Evolutionary conservation across 2,329 filamentous ascomycete genomes (phyloP), one percentile per base, ranked within the genome.

Genomic region (Pochonia chlamydosporia): DNA sequence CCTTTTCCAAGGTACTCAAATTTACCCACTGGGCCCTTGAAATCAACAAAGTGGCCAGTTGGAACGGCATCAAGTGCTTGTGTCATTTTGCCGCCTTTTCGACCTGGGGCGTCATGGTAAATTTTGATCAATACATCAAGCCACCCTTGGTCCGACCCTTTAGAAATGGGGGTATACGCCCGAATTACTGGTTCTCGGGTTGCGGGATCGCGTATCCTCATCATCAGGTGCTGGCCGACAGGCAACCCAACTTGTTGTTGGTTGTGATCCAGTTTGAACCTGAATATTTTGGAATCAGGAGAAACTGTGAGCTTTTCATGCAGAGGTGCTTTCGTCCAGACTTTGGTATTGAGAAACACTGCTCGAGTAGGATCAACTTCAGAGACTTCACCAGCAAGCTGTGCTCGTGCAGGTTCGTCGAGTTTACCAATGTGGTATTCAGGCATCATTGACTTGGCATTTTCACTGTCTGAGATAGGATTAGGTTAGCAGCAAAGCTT

Each of bases 371-470:
- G 60, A 14, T 68, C 66, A 2, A 61, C 47, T 11, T 52, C 51
- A 11, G 63, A 61, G 48, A 71, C 63, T 1, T 66, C 65, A n/a
- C 50, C 43, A 13, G 73, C 69, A 3, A 93, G 73, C 33, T 73
- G 69, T 5, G 73, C 71, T 5, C 50, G 56, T 1, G 83, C 79
- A 18, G 71, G 71, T 53, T 81, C 70, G 55, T 87, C 80, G 11
- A 96, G 76, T 1, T 81, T 82, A 43, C 91, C 91, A 54, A 96
- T 82, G 64, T 96, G 90, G 60, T 95, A 95, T 39, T 76, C 67
- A 10, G 79, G 77, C 85, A 96, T 90, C 89, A 95, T 95, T 16
- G 76, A 78, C 68, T 95, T 96, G 28, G 91, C 91, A 14, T 87
- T 95, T 69, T 96, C 90, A 62, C 86, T 91, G 63, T 96, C 89